Conservation (phyloP, 768 basidiomycete species). For the Gautieria morchelliformis region DNA sequence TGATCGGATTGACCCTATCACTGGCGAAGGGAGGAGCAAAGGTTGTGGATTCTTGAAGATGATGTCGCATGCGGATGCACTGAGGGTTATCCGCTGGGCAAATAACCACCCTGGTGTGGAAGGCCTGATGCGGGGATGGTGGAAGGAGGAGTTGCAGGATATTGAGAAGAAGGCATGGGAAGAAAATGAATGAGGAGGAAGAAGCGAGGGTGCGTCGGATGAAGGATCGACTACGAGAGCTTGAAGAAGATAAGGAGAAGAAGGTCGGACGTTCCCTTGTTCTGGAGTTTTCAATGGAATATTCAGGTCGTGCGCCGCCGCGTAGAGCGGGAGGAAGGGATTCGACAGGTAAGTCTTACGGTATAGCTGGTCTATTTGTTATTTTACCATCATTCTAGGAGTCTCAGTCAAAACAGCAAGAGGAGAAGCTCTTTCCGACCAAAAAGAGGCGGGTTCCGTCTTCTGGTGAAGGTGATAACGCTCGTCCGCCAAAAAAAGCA, state of each 20-base stretch:
- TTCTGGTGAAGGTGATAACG: too few relatives aligned
- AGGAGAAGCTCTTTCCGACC: too few relatives aligned
- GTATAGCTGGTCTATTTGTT: too few relatives aligned
- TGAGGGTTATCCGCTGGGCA: conserved; percentile 86
- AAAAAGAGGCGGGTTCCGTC: too few relatives aligned
- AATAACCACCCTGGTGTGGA: conserved; percentile 76
- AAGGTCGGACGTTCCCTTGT: conserved; percentile 11
- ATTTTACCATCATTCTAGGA: too few relatives aligned
- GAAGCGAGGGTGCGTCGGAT: conserved; percentile 47
- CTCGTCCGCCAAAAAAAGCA: too few relatives aligned
- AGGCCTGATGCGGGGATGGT: conserved; percentile 68
- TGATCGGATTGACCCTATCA: conserved; percentile 83
- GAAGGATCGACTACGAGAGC: conserved; percentile 41
- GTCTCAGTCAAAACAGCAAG: too few relatives aligned
- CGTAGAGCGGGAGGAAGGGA: too few relatives aligned
- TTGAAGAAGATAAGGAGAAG: conserved; percentile 8
- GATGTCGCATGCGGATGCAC: conserved; percentile 77
- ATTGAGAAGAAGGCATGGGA: conserved; percentile 33
- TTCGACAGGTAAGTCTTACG: too few relatives aligned
- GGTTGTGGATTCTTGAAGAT: conserved; percentile 97
- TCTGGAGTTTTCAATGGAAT: too few relatives aligned
- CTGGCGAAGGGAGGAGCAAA: conserved; percentile 78
- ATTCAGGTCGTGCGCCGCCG: too few relatives aligned
- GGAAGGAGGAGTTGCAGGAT: conserved; percentile 66
- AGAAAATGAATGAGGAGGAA: conserved; percentile 34